Conservation (phyloP, 495 filamentous ascomycete genomes). For the Tuber magnatum region DNA sequence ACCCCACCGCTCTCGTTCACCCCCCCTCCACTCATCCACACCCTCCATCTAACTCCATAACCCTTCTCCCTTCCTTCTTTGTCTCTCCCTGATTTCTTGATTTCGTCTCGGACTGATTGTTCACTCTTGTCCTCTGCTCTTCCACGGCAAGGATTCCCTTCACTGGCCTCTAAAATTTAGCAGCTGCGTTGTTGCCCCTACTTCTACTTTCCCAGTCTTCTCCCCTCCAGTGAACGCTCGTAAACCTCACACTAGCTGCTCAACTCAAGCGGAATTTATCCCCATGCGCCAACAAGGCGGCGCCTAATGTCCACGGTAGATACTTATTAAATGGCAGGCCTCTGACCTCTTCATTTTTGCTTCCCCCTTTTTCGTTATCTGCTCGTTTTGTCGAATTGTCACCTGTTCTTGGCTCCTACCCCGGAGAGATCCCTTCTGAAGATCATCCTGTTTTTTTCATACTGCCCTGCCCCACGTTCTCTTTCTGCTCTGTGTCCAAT, state of each 20-base stretch:
- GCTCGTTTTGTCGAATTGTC: constrained; percentile 30
- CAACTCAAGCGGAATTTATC: constrained; percentile 39
- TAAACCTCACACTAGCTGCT: constrained; percentile 37
- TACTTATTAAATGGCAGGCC: constrained; percentile 39
- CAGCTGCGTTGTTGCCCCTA: constrained; percentile 29
- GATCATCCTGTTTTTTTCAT: constrained; percentile 26
- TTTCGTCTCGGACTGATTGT: constrained; percentile 36
- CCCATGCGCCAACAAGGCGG: constrained; percentile 34
- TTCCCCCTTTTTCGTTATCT: constrained; percentile 35
- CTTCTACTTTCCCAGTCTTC: constrained; percentile 24
- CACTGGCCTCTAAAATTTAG: constrained; percentile 30
- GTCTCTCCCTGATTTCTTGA: constrained; percentile 33
- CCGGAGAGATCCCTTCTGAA: constrained; percentile 31
- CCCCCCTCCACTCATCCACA: constrained; percentile 14
- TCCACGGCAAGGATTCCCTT: constrained; percentile 27
- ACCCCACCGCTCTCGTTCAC: not conserved
- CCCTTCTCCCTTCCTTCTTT: constrained; percentile 19
- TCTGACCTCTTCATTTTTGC: constrained; percentile 36
- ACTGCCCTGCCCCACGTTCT: constrained; percentile 32
- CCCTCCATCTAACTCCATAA: not conserved
- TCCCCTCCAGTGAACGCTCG: constrained; percentile 35
- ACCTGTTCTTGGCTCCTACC: constrained; percentile 28
- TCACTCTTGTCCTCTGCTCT: constrained; percentile 32
- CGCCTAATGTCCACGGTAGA: constrained; percentile 39
- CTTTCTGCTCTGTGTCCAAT: constrained; percentile 27